These are phyloP conservation scores for Desmodesmus armatus DNA, from an alignment of 139 green algal genomes.

Conservation along the genomic window DNA sequence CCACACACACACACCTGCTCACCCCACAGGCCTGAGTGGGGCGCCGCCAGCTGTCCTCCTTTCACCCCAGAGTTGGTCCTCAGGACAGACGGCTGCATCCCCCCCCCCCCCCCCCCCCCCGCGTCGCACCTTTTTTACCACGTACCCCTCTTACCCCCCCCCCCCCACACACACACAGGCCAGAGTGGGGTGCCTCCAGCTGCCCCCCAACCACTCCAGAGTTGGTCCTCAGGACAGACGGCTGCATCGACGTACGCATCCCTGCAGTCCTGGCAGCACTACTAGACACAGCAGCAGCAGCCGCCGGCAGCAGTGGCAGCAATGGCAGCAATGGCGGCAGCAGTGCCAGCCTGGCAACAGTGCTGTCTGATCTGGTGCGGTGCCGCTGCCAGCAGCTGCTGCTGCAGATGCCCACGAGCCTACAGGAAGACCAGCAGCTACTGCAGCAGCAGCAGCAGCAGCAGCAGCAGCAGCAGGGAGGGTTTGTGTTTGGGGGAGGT, in stretches of 20 bases:
- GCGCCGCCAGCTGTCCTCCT: background rate
- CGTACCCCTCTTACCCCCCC: no score
- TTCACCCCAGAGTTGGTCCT: background rate
- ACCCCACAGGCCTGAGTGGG: constrained; percentile 41
- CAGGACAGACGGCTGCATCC: background rate
- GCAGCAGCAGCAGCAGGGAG: background rate
- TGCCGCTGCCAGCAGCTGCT: background rate
- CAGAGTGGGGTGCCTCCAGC: constrained; percentile 17
- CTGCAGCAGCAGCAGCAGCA: constrained; percentile 1
- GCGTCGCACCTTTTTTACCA: no score
- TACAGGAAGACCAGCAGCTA: background rate
- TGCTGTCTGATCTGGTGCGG: background rate
- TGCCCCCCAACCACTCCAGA: constrained; percentile 12
- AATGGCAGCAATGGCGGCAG: background rate
- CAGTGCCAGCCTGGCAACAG: background rate
- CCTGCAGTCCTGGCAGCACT: constrained; percentile 29
- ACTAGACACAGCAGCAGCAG: background rate
- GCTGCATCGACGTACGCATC: constrained; percentile 33
- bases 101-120: background rate
- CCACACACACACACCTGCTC: no score
- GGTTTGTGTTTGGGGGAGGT: background rate
- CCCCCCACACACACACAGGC: background rate
- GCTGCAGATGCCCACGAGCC: background rate
- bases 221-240: constrained; percentile 12
- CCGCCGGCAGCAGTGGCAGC: background rate